phyloP scores from a whole-genome alignment of 768 basidiomycete species.

The Collybia sordida region DNA sequence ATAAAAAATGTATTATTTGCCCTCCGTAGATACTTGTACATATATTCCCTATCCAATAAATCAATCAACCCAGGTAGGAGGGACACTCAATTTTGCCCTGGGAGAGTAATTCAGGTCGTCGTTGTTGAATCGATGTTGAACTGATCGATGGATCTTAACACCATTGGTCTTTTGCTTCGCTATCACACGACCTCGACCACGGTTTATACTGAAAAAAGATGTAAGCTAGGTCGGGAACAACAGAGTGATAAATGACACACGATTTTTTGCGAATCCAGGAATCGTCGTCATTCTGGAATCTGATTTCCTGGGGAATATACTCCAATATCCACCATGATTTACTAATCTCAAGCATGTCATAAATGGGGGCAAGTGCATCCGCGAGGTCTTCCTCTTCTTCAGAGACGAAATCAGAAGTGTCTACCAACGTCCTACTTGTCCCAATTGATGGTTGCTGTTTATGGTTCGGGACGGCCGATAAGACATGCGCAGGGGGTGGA shows the following conservation, averaged over 20 bases:
- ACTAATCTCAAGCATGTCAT: conserved; percentile 55
- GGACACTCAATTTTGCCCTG: conserved; percentile 32
- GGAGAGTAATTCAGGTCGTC: conserved; percentile 35
- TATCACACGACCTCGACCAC: conserved; percentile 39
- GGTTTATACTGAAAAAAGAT: conserved; percentile 32
- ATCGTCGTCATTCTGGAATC: conserved; percentile 40
- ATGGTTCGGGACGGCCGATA: conserved; percentile 18
- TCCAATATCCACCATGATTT: conserved; percentile 70
- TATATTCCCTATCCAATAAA: neutral
- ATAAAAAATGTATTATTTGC: no score
- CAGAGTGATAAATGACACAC: conserved; percentile 23
- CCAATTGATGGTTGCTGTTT: conserved; percentile 15
- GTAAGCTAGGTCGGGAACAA: neutral
- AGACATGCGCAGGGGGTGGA: conserved; percentile 36
- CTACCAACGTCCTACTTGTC: conserved; percentile 20
- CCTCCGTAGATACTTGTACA: no score
- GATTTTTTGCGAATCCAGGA: conserved; percentile 34
- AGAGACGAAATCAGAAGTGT: conserved; percentile 30
- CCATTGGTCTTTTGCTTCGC: conserved; percentile 33
- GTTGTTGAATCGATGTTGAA: conserved; percentile 45
- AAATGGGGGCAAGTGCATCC: conserved; percentile 49
- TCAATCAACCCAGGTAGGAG: conserved; percentile 42
- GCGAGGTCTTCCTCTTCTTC: conserved; percentile 64
- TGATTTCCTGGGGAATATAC: conserved; percentile 38
- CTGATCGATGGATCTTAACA: conserved; percentile 45